Base-by-base conservation (phyloP, 345 rosid species). In the Adansonia digitata region DNA sequence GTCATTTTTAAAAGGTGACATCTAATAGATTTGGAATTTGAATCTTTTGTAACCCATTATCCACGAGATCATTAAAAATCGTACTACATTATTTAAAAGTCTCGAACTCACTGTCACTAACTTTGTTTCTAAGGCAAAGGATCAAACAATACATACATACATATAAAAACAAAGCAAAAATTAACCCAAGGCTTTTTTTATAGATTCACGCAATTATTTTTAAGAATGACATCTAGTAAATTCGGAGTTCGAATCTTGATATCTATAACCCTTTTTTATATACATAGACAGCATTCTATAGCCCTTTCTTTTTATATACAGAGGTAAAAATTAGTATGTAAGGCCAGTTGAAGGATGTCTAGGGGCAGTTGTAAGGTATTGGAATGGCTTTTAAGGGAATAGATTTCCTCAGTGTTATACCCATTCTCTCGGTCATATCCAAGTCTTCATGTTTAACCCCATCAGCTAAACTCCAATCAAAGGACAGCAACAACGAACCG, bases 351-450 rank as follows among this genome's bases (percentile, higher is more conserved):
- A n/a, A 2, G 20, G 9, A 18, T 20, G 57, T 20, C 5, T 53
- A 53, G 10, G 2, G 2, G 26, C 15, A 12, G 18, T 42, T 72
- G 77, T 68, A 77, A 72, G 87, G 91, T 45, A 78, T 63, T 17
- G 98, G 88, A 40, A 87, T 76, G 6, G 85, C 90, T 75, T 84
- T 86, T 26, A 93, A 82, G 29, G 98, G 91, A 71, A 85, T 71
- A 63, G 77, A 64, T 65, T 93, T 93, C 74, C 85, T 81, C 31
- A 88, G 81, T 4, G 98, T 88, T 35, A 89, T 86, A 11, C 94
- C 92, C 82, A 91, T 85, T 57, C 84, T 83, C 72, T 89, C 94
- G 42, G 76, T 76, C 97, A 90, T 91, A 64, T 93, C 93, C 83
- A 93, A 62, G 3, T 84, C 84, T 68, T 83, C 82, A 9, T 86